These are phyloP conservation scores for Chaetomiaceae sp. DNA, from an alignment of 2,329 filamentous ascomycete species.

Conservation along the genomic window DNA sequence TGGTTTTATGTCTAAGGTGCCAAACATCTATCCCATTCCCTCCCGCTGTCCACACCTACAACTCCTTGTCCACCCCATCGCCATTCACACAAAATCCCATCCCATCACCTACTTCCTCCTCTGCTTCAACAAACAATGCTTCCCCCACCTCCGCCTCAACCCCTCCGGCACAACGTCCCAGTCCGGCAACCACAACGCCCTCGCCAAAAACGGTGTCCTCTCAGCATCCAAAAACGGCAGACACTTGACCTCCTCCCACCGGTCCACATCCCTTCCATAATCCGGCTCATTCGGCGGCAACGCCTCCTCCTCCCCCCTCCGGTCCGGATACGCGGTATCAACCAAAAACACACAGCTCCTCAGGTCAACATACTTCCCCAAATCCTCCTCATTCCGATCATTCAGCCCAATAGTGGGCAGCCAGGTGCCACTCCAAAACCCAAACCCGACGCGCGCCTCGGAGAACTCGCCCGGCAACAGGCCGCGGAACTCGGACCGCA, in stretches of 20 bases:
- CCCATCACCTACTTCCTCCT: slow-evolving; percentile 29
- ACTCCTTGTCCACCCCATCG: too few relatives aligned
- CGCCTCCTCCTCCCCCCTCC: slow-evolving; percentile 32
- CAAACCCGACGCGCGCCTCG: slow-evolving; percentile 64
- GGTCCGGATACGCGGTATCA: slow-evolving; percentile 76
- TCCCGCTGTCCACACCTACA: too few relatives aligned
- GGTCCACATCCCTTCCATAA: slow-evolving; percentile 66
- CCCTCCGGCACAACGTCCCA: slow-evolving; percentile 62
- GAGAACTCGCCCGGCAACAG: slow-evolving; percentile 87
- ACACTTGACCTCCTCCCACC: slow-evolving; percentile 76
- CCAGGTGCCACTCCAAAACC: slow-evolving; percentile 79
- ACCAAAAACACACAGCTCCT: slow-evolving; percentile 76
- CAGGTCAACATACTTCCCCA: slow-evolving; percentile 78
- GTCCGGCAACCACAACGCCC: slow-evolving; percentile 79
- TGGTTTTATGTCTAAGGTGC: too few relatives aligned
- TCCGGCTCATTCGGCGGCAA: slow-evolving; percentile 68
- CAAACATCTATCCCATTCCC: too few relatives aligned
- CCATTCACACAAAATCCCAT: too few relatives aligned
- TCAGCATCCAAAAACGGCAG: slow-evolving; percentile 74
- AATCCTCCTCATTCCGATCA: slow-evolving; percentile 81
- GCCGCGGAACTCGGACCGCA: slow-evolving; percentile 85
- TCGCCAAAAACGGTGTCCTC: slow-evolving; percentile 66
- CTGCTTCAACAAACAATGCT: slow-evolving; percentile 75
- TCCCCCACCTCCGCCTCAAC: slow-evolving; percentile 74
- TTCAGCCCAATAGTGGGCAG: slow-evolving; percentile 81